Conservation (phyloP, 106 monocot species). For the Dactylorhiza incarnata region DNA sequence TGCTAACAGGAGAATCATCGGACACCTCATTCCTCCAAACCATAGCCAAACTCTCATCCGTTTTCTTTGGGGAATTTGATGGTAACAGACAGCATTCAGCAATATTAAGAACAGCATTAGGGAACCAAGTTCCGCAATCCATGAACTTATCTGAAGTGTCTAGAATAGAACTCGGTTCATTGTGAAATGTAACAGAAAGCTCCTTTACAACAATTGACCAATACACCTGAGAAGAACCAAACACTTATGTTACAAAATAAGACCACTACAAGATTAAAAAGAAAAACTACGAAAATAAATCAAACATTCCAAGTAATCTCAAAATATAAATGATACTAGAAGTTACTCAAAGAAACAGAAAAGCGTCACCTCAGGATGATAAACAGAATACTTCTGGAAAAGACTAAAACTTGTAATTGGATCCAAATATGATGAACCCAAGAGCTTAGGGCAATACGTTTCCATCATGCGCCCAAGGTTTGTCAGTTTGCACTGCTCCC, state of each 20-base stretch:
- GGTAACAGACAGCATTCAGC: conserved; percentile 84
- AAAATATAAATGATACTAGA: not conserved
- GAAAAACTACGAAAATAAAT: not conserved
- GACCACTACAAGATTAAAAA: not conserved
- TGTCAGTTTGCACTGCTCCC: conserved; percentile 39
- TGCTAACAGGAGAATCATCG: conserved; percentile 56
- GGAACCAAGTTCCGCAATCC: conserved; percentile 64
- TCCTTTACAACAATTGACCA: conserved; percentile 80
- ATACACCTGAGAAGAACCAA: conserved; percentile 47
- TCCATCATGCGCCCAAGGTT: conserved; percentile 80
- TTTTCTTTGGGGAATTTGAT: conserved; percentile 30
- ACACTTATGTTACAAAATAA: not conserved
- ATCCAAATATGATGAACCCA: conserved; percentile 71
- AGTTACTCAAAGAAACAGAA: not conserved
- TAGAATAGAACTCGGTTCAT: conserved; percentile 52
- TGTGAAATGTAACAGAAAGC: conserved; percentile 57
- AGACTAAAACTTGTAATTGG: conserved; percentile 67
- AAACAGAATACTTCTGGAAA: conserved; percentile 61
- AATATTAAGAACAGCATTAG: conserved; percentile 67
- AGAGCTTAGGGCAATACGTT: conserved; percentile 45
- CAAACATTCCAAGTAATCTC: not conserved
- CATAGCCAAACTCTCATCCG: conserved; percentile 67
- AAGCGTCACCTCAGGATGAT: conserved; percentile 52
- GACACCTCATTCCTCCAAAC: conserved; percentile 80
- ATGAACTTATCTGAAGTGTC: conserved; percentile 55